These are phyloP conservation scores for Monsonia emarginata DNA, from an alignment of 441 rosid genomes.

Conservation along the genomic window DNA sequence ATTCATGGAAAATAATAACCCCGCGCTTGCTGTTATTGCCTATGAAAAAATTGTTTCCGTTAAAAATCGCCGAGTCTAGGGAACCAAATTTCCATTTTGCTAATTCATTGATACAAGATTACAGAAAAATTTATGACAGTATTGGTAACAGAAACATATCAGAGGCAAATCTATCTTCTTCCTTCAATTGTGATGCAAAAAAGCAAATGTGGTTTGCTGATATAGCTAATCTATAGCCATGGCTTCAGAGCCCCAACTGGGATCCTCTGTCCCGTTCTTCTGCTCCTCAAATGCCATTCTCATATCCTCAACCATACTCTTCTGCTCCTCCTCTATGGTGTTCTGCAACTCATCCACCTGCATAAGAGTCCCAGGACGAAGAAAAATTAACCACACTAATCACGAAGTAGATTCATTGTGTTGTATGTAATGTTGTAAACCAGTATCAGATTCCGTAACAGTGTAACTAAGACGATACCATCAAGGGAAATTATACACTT, in stretches of 20 bases:
- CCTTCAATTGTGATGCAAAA: conserved; percentile 14
- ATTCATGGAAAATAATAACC: no score
- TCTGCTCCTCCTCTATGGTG: conserved; percentile 56
- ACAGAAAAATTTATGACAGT: no score
- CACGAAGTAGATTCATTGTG: not conserved
- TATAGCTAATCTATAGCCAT: conserved; percentile 68
- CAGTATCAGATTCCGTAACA: not conserved
- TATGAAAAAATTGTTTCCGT: no score
- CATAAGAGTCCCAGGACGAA: not conserved
- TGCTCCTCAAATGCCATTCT: conserved; percentile 53
- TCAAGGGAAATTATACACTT: not conserved
- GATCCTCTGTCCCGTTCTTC: conserved; percentile 46
- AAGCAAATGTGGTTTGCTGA: not conserved
- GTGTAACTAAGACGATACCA: not conserved
- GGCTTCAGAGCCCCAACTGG: conserved; percentile 41
- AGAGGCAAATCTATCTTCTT: no score
- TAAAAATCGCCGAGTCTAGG: no score
- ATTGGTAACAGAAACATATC: no score
- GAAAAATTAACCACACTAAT: not conserved
- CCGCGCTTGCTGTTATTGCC: no score
- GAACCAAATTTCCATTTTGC: no score
- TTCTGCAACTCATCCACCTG: conserved; percentile 86
- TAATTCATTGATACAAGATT: no score
- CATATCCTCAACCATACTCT: conserved; percentile 45
- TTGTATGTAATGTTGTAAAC: not conserved